A percentile compares a stretch with the other conserved stretches of the same genome.
phyloP scores from a whole-genome alignment of 257 asterid genomes.

The Parsonsia alboflavescens region DNA sequence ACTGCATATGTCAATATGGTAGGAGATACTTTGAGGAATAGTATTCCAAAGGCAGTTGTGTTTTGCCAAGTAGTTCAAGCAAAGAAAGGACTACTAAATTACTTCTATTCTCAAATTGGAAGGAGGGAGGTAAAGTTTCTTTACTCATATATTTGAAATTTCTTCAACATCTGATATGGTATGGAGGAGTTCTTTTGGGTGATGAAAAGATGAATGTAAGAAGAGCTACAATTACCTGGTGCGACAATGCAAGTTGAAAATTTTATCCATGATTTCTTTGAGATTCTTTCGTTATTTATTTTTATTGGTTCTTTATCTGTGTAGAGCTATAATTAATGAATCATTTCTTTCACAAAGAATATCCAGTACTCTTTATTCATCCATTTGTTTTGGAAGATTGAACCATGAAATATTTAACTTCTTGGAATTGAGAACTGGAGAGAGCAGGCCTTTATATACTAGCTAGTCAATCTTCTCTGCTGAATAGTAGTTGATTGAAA shows the following conservation, averaged over 20 bases:
- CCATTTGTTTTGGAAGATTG: not conserved
- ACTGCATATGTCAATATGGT: slow-evolving; percentile 74
- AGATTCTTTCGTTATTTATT: not conserved
- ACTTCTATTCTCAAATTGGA: slow-evolving; percentile 79
- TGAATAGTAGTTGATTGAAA: not conserved
- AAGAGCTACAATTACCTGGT: not conserved
- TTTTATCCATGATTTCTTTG: not conserved
- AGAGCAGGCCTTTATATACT: not conserved
- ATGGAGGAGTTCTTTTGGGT: not conserved
- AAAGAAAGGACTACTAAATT: slow-evolving; percentile 62
- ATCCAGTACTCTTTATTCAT: not conserved
- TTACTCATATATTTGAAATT: not conserved
- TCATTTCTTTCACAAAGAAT: not conserved
- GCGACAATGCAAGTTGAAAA: not conserved
- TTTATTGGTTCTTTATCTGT: too few relatives aligned
- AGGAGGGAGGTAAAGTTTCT: slow-evolving; percentile 68
- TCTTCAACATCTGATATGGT: not conserved
- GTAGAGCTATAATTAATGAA: too few relatives aligned
- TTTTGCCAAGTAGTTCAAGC: slow-evolving; percentile 96
- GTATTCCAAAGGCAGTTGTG: slow-evolving; percentile 96
- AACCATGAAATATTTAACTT: not conserved
- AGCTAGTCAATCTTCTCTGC: not conserved
- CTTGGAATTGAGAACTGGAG: not conserved
- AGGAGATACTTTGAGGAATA: slow-evolving; percentile 71
- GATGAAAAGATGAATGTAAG: not conserved